Base-by-base conservation (phyloP, 1,139 yeast genomes). In the Pichia sp. region DNA sequence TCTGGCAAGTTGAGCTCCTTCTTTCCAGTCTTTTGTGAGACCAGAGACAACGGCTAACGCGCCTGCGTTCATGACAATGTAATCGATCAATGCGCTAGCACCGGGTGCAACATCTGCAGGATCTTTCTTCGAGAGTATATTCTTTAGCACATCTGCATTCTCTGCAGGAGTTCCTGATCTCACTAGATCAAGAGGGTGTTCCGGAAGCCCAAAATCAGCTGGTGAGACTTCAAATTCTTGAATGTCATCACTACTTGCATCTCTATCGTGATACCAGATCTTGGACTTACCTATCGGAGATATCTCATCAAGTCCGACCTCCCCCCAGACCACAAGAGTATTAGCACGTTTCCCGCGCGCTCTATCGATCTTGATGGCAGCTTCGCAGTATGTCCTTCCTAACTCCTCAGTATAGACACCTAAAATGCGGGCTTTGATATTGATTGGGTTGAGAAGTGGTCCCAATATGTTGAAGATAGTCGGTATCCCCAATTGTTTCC, bases 401-500 rank as follows among this genome's bases (percentile, higher is more conserved):
- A 91, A 62, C 6, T 66, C 63, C 47, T 83, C 83, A 22, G 86
- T 69, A 58, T 83, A 86, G 2, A 91, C 98, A 31, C 98, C 98
- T 35, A 93, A 68, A 25, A 91, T 77, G 46, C 97, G 69, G 5
- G 93, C 83, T 47, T 71, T 69, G 25, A 88, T 67, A 1, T 91
- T 91, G 15, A 86, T 85, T 2, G 98, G 98, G 62, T 91, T 93
- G 44, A 91, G 66, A 46, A 91, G 64, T 0, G 98, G 98, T 0
- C 98, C 98, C 47, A 91, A 64, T 14, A 91, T 80, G 58, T 91
- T 91, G 69, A 91, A 91, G 25, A 91, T 84, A 2, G 97, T 82
- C 2, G 98, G 97, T 13, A 88, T 72, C 0, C 95, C 96, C 42
- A 91, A 62, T 28, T 74, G 67, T 29, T 79, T 72, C 49, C 98